Conservation (phyloP, 306 rosid species). For the Pterocarpus macrocarpus region DNA sequence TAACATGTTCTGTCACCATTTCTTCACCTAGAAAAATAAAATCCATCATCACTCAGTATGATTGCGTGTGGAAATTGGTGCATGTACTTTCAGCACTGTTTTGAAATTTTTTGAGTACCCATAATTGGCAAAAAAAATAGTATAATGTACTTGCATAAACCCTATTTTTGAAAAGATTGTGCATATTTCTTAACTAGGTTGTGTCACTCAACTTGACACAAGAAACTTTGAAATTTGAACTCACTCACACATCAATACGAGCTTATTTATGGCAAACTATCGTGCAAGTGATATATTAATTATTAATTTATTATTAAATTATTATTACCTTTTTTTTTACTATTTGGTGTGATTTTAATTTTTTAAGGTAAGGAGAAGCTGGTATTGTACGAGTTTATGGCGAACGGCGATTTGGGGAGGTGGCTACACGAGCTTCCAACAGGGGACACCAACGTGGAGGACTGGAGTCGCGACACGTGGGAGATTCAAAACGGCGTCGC, state of each 20-base stretch:
- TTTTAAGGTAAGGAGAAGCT: slow-evolving; percentile 78
- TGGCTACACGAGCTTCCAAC: slow-evolving; percentile 95
- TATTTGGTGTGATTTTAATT: not conserved
- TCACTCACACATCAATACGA: not conserved
- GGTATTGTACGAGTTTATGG: slow-evolving; percentile 77
- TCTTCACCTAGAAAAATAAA: slow-evolving; percentile 27
- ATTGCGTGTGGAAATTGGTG: slow-evolving; percentile 48
- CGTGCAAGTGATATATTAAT: not conserved
- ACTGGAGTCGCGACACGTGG: slow-evolving; percentile 91
- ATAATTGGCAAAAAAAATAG: slow-evolving; percentile 9
- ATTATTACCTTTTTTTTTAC: too few relatives aligned
- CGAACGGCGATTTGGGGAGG: slow-evolving; percentile 82
- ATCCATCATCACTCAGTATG: slow-evolving; percentile 36
- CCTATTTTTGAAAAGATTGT: not conserved
- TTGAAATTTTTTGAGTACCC: not conserved
- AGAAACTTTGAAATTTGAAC: not conserved
- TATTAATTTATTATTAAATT: too few relatives aligned
- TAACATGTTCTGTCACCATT: slow-evolving; percentile 38
- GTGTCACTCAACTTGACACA: not conserved
- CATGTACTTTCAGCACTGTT: slow-evolving; percentile 27
- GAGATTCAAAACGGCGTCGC: slow-evolving; percentile 57
- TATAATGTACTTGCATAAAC: too few relatives aligned
- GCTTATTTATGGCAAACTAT: not conserved
- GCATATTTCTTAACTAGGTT: not conserved
- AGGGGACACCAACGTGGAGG: slow-evolving; percentile 85